Evolutionary conservation across 768 basidiomycete genomes (phyloP), one percentile per base, ranked within the genome.

Genomic region (Kwoniella bestiolae): DNA sequence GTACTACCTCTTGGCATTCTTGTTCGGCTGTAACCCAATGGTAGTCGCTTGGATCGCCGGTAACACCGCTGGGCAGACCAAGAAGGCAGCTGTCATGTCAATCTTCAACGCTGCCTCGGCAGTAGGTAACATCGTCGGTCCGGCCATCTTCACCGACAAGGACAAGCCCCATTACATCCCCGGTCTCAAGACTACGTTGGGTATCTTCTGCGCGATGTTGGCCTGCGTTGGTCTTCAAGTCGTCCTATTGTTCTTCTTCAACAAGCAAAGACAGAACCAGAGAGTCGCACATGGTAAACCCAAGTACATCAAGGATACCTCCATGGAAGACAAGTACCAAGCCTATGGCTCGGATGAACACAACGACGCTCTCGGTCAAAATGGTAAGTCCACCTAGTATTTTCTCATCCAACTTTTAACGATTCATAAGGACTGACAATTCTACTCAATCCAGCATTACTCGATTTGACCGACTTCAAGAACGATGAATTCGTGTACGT

Each of bases 81-180:
- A 78, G 66, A 78, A 78, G 56, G 67, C 78, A 5, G 79, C 82
- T 56, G 83, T 82, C 5, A 84, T 84, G 26, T 84, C 83, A 2
- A 65, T 84, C 7, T 79, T 83, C 63, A 85, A 85, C 65, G 80
- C 83, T n/a, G 84, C 83, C 2, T 83, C 84, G 61, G 84, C 84
- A 50, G 83, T 81, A 12, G 84, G 84, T 18, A 85, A 85, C 53
- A 72, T 72, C 67, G 83, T 83, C 58, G 65, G 71, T 35, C 77
- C 80, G 14, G 65, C 76, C 32, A 66, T 81, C 23, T 81, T 81
- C 74, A 66, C 71, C 25, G 47, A 73, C 29, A 65, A 68, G 28
- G 78, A 81, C 56, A 66, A 60, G 8, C 77, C 76, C 1, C 46
- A 60, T 29, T 79, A 77, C 60, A 44, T 62, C n/a, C 66, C 65